phyloP scores from a whole-genome alignment of 1,284 basidiomycete genomes.

The Lentinus polychrous region DNA sequence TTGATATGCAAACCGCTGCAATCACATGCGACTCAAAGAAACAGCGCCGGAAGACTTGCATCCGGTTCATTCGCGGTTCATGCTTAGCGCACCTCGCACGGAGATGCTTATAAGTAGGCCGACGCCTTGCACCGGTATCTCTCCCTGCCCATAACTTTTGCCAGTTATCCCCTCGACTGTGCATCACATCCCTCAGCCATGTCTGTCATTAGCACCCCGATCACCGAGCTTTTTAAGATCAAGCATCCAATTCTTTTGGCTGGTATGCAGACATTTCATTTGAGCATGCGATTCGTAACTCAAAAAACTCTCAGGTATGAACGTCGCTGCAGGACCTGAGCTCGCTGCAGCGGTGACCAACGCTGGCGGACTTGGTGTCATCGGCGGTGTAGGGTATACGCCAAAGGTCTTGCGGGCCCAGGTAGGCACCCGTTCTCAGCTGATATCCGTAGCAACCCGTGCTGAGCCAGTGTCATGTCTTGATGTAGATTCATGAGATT shows the following conservation, averaged over 20 bases:
- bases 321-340: slow-evolving; percentile 80
- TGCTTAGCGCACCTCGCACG: too few relatives aligned
- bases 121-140: too few relatives aligned
- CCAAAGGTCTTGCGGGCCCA: slow-evolving; percentile 67
- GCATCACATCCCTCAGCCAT: slow-evolving; percentile 26
- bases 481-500: slow-evolving; percentile 58
- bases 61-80: too few relatives aligned
- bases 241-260: slow-evolving; percentile 86
- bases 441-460: slow-evolving; percentile 1
- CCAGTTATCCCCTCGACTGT: background rate
- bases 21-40: too few relatives aligned
- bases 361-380: slow-evolving; percentile 82
- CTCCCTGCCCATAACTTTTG: background rate
- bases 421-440: slow-evolving; percentile 30
- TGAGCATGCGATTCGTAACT: background rate
- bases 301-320: slow-evolving; percentile 50
- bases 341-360: slow-evolving; percentile 84
- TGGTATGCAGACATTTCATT: slow-evolving; percentile 31
- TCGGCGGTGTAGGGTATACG: slow-evolving; percentile 80
- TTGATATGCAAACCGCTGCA: too few relatives aligned
- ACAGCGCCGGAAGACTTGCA: too few relatives aligned
- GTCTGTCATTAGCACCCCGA: slow-evolving; percentile 62
- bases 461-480: slow-evolving; percentile 2
- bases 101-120: too few relatives aligned
- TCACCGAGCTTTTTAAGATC: slow-evolving; percentile 82